phyloP scores from a whole-genome alignment of 805 yeast species.

The Babjeviella inositovora region DNA sequence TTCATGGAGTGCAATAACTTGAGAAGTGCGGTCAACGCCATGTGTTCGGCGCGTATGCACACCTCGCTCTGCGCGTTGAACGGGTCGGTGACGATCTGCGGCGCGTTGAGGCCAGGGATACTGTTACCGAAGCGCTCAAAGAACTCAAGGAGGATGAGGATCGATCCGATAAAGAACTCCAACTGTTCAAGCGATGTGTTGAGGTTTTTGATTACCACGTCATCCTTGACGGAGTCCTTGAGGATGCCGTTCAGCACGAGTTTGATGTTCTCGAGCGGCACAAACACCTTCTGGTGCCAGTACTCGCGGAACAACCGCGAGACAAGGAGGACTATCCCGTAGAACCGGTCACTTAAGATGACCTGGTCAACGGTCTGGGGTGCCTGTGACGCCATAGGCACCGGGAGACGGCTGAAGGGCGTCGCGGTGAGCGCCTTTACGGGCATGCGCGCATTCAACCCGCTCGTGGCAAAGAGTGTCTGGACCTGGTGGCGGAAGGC shows the following conservation, averaged over 20 bases:
- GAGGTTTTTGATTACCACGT: slow-evolving; percentile 19
- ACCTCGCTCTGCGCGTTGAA: slow-evolving; percentile 37
- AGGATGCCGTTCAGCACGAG: slow-evolving; percentile 10
- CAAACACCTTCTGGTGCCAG: slow-evolving; percentile 66
- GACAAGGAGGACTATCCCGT: slow-evolving; percentile 68
- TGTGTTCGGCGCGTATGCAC: slow-evolving; percentile 78
- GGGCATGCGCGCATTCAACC: slow-evolving; percentile 28
- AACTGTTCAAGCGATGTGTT: slow-evolving; percentile 24
- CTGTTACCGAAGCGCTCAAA: slow-evolving; percentile 47
- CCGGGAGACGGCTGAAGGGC: too few species aligned
- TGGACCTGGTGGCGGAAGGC: slow-evolving; percentile 35
- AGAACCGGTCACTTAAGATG: slow-evolving; percentile 81
- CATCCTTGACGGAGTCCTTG: slow-evolving; percentile 10
- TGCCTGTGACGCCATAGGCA: too few species aligned
- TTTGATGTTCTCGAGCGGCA: slow-evolving; percentile 12
- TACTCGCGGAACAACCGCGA: slow-evolving; percentile 64
- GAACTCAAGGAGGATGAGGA: slow-evolving; percentile 53
- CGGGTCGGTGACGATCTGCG: slow-evolving; percentile 32
- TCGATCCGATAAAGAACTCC: slow-evolving; percentile 57
- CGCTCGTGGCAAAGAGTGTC: slow-evolving; percentile 33
- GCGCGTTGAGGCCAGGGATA: slow-evolving; percentile 47
- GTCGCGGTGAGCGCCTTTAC: neutral
- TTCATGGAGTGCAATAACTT: slow-evolving; percentile 64
- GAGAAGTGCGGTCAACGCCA: slow-evolving; percentile 67
- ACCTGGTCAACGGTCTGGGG: slow-evolving; percentile 65